These are phyloP conservation scores for Lanmaoa rubissima DNA, from an alignment of 768 basidiomycete genomes.

Conservation along the genomic window DNA sequence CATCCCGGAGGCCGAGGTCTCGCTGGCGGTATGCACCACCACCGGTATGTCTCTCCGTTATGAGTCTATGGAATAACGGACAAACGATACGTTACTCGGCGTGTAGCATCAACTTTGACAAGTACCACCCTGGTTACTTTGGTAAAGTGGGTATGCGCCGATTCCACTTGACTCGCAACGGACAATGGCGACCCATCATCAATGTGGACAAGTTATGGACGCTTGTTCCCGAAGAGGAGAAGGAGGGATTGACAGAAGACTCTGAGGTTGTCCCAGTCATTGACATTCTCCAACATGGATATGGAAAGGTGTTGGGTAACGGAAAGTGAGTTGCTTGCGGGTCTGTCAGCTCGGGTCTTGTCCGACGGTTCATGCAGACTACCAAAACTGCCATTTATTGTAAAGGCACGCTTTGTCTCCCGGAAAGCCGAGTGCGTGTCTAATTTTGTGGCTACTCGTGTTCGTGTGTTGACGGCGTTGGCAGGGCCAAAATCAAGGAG, in stretches of 20 bases:
- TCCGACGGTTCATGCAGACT: slow-evolving; percentile 45
- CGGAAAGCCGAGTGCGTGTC: slow-evolving; percentile 70
- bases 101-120: slow-evolving; percentile 90
- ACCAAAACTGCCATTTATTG: slow-evolving; percentile 90
- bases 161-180: slow-evolving; percentile 93
- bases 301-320: slow-evolving; percentile 94
- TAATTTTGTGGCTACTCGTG: neutral
- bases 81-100: neutral
- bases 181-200: slow-evolving; percentile 91
- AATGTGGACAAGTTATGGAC: slow-evolving; percentile 98
- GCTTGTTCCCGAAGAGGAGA: slow-evolving; percentile 83
- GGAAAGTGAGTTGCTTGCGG: slow-evolving; percentile 59
- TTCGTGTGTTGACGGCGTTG: slow-evolving; percentile 19
- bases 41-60: slow-evolving; percentile 61
- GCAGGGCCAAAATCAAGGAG: slow-evolving; percentile 82
- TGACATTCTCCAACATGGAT: slow-evolving; percentile 80
- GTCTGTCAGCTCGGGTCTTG: neutral
- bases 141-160: slow-evolving; percentile 99
- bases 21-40: slow-evolving; percentile 99
- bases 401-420: slow-evolving; percentile 97
- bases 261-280: slow-evolving; percentile 93
- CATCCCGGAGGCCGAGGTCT: slow-evolving; percentile 99
- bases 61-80: neutral
- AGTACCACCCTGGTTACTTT: slow-evolving; percentile 99
- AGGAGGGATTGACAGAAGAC: slow-evolving; percentile 65